Evolutionary conservation across 176 grass and related monocot genomes (phyloP).

Genomic region (Oryza australiensis): DNA sequence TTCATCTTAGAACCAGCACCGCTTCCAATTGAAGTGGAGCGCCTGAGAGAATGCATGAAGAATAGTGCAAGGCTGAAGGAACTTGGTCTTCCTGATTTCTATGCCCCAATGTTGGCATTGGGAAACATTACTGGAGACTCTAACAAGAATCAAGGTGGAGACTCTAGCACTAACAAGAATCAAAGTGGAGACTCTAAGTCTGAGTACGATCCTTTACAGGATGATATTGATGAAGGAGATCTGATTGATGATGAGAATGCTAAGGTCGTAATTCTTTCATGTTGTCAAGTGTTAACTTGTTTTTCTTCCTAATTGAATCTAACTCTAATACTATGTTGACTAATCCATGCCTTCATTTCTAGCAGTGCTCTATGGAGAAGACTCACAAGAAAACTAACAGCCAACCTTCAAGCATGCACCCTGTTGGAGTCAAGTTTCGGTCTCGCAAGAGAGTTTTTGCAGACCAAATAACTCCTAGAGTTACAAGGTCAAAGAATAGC

Average conservation of each 20-base stretch:
- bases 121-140: not conserved
- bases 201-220: slow-evolving; percentile 1
- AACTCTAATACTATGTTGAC: not conserved
- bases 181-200: not conserved
- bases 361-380: not conserved
- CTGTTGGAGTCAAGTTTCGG: not conserved
- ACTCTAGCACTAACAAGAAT: too few species aligned
- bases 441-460: not conserved
- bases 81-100: not conserved
- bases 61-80: not conserved
- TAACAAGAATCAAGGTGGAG: too few species aligned
- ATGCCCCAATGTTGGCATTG: too few species aligned
- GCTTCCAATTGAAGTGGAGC: not conserved
- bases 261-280: not conserved
- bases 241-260: not conserved
- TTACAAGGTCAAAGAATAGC: not conserved
- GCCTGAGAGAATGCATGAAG: not conserved
- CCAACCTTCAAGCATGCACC: not conserved
- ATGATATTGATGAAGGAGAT: not conserved
- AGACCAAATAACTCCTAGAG: not conserved
- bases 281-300: not conserved
- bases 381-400: not conserved
- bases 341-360: not conserved
- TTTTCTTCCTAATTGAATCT: not conserved
- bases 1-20: not conserved